Evolutionary conservation across 495 filamentous ascomycete species (phyloP).

Genomic region (Saxophila tyrrhenica): DNA sequence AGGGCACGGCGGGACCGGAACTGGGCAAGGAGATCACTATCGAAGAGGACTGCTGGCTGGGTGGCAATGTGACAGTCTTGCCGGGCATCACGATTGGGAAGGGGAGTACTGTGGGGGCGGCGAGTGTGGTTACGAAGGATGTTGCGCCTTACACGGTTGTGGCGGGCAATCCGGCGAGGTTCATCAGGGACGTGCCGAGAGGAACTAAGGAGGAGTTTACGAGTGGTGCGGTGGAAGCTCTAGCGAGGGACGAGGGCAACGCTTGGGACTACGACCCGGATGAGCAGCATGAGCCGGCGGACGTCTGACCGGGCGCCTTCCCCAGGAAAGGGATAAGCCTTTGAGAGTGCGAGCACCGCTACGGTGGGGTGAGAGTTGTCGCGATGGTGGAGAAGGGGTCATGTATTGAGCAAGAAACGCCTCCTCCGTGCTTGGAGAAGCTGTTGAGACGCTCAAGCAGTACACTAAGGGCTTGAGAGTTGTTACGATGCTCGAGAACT

Average conservation of each 20-base stretch:
- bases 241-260: constrained; percentile 12
- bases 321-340: too few relatives aligned
- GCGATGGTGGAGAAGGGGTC: too few relatives aligned
- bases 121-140: constrained; percentile 72
- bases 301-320: too few relatives aligned
- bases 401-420: too few relatives aligned
- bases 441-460: too few relatives aligned
- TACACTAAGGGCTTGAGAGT: too few relatives aligned
- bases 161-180: constrained; percentile 30
- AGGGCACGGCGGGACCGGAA: constrained; percentile 67
- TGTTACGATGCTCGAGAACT: too few relatives aligned
- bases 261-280: too few relatives aligned
- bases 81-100: constrained; percentile 74
- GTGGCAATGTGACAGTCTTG: constrained; percentile 61
- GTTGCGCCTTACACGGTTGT: constrained; percentile 28
- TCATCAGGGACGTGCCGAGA: constrained; percentile 13
- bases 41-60: constrained; percentile 84
- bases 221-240: constrained; percentile 13
- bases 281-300: too few relatives aligned
- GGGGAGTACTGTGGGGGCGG: constrained; percentile 69
- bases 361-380: too few relatives aligned
- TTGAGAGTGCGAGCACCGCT: too few relatives aligned
- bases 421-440: too few relatives aligned
- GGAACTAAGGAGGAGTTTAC: constrained; percentile 7
- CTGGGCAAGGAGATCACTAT: constrained; percentile 62